Conservation (phyloP, 345 rosid species). For the Brassica nigra region DNA sequence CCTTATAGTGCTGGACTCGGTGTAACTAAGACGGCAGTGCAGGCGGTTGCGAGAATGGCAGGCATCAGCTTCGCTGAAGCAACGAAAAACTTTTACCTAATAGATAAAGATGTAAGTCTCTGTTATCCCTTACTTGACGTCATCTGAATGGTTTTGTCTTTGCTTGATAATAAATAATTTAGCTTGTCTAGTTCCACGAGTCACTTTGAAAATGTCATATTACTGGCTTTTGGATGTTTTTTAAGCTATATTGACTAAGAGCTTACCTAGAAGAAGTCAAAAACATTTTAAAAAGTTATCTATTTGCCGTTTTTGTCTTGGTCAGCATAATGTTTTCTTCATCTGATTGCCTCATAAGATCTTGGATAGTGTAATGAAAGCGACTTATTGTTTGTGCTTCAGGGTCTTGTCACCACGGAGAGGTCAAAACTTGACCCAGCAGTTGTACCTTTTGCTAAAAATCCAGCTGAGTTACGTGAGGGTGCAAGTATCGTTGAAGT, state of each 20-base stretch:
- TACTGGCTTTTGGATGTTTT: slow-evolving; percentile 22
- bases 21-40: slow-evolving; percentile 74
- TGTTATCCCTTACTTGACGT: slow-evolving; percentile 23
- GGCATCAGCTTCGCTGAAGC: slow-evolving; percentile 58
- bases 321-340: slow-evolving; percentile 17
- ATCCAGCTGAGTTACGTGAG: slow-evolving; percentile 65
- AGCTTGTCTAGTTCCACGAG: slow-evolving; percentile 17
- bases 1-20: slow-evolving; percentile 97
- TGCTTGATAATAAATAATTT: slow-evolving; percentile 2
- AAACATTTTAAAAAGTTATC: slow-evolving; percentile 18
- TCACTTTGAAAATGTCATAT: too few relatives aligned
- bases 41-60: slow-evolving; percentile 79
- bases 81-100: slow-evolving; percentile 62
- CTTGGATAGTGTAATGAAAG: slow-evolving; percentile 25
- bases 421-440: slow-evolving; percentile 88
- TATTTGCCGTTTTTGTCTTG: slow-evolving; percentile 1
- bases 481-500: slow-evolving; percentile 87
- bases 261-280: slow-evolving; percentile 20
- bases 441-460: slow-evolving; percentile 80
- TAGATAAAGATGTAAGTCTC: slow-evolving; percentile 86
- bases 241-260: slow-evolving; percentile 13
- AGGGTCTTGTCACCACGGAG: slow-evolving; percentile 96
- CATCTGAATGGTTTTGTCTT: neutral
- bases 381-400: slow-evolving; percentile 34
- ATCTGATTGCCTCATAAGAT: slow-evolving; percentile 15